Evolutionary conservation across 768 basidiomycete genomes (phyloP).

Genomic region (Cystobasidium onofrii): DNA sequence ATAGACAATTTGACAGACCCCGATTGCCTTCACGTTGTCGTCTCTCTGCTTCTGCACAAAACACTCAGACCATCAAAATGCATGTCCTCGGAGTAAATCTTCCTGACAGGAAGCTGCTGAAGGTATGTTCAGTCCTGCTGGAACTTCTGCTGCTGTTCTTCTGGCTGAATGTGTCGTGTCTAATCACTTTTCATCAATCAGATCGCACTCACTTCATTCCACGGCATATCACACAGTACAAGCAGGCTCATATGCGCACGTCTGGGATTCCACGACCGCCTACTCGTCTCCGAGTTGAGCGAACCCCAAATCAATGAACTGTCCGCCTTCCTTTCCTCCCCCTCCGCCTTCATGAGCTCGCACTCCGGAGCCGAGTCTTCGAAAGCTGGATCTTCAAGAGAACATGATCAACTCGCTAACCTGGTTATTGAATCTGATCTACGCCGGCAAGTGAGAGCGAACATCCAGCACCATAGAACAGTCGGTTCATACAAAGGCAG

Average conservation of each 20-base stretch:
- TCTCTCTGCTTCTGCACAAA: slow-evolving; percentile 28
- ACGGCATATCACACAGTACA: slow-evolving; percentile 70
- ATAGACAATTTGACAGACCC: neutral
- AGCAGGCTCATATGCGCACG: slow-evolving; percentile 79
- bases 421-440: slow-evolving; percentile 83
- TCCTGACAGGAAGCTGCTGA: slow-evolving; percentile 64
- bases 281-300: slow-evolving; percentile 70
- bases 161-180: neutral
- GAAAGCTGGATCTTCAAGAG: slow-evolving; percentile 46
- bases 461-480: slow-evolving; percentile 84
- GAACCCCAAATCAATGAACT: slow-evolving; percentile 80
- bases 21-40: neutral
- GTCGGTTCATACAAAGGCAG: slow-evolving; percentile 90
- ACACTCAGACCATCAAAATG: slow-evolving; percentile 46
- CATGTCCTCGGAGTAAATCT: slow-evolving; percentile 79
- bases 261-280: slow-evolving; percentile 78
- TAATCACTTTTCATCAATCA: slow-evolving; percentile 44
- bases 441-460: slow-evolving; percentile 69
- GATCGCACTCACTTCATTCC: slow-evolving; percentile 85
- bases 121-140: slow-evolving; percentile 51
- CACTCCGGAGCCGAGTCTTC: slow-evolving; percentile 43
- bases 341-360: slow-evolving; percentile 53
- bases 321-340: slow-evolving; percentile 89
- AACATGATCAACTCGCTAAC: slow-evolving; percentile 58
- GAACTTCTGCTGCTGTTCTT: neutral